phyloP scores from a whole-genome alignment of 176 grass and related monocot species.

The Bothriochloa decipiens region DNA sequence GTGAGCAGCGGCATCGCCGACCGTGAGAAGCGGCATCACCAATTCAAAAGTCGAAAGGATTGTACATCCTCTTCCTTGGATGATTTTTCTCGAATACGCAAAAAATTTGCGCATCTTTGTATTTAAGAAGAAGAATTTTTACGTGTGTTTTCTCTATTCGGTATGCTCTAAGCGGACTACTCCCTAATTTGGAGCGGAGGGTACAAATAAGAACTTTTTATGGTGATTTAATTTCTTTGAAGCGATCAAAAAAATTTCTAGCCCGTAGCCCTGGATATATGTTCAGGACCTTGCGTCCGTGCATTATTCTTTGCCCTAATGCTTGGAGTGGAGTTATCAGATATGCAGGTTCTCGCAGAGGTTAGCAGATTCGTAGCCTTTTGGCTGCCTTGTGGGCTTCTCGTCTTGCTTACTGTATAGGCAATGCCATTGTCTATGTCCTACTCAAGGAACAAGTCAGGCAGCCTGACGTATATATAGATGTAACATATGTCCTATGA shows the following conservation, averaged over 20 bases:
- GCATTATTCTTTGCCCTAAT: background rate
- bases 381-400: background rate
- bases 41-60: no score
- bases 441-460: constrained; percentile 43
- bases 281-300: constrained; percentile 7
- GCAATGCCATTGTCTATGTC: constrained; percentile 43
- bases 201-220: no score
- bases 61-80: no score
- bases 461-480: background rate
- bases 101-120: no score
- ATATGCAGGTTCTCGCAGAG: constrained; percentile 23
- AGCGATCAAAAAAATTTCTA: background rate
- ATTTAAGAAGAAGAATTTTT: no score
- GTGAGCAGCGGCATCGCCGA: no score
- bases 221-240: background rate
- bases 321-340: constrained; percentile 10
- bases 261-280: background rate
- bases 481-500: background rate
- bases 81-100: no score
- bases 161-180: no score
- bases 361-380: background rate
- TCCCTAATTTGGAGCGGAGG: no score
- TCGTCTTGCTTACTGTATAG: constrained; percentile 52
- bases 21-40: no score
- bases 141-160: no score